Evolutionary conservation across 139 green algal species (phyloP), one percentile per base, ranked within the genome.

Genomic region (Spirogloea muscicola): DNA sequence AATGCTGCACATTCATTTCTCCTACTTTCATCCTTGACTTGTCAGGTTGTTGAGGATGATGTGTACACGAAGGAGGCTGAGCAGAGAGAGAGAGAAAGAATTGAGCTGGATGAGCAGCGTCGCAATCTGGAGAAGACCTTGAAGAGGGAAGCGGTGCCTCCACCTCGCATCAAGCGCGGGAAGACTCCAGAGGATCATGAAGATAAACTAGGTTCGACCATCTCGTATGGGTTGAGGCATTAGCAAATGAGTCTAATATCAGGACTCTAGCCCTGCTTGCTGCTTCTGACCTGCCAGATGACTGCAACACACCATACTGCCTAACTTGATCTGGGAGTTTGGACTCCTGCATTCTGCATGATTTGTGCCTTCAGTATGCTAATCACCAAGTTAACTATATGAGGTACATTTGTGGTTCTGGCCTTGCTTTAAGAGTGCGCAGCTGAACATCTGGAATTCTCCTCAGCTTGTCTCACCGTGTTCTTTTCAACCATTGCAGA

Each of bases 11-110:
- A n/a, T n/a, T n/a, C n/a, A n/a, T n/a, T n/a, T n/a, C n/a, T n/a
- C n/a, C n/a, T n/a, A n/a, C n/a, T n/a, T n/a, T n/a, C n/a, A n/a
- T n/a, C n/a, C n/a, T n/a, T n/a, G n/a, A n/a, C n/a, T n/a, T n/a
- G n/a, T n/a, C n/a, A n/a, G n/a, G n/a, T n/a, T n/a, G 42, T 76
- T 40, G n/a, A 41, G 49, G 67, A 76, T 33, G 67, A 76, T 31
- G 58, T 48, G n/a, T 76, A 52, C 67, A 76, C 67, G 6, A 39
- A 42, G 25, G 38, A 76, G 67, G 67, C 67, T 0, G 67, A 69
- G 58, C 27, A 16, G 13, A n/a, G 49, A 21, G 49, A 73, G 64
- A 37, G 34, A 1, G 67, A 76, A 49, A 27, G 34, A 0, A 69
- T 27, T 10, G 67, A 69, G 1, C 29, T 76, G 10, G 51, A 76